phyloP scores from a whole-genome alignment of 805 yeast species.

The Teunomyces kruisii region DNA sequence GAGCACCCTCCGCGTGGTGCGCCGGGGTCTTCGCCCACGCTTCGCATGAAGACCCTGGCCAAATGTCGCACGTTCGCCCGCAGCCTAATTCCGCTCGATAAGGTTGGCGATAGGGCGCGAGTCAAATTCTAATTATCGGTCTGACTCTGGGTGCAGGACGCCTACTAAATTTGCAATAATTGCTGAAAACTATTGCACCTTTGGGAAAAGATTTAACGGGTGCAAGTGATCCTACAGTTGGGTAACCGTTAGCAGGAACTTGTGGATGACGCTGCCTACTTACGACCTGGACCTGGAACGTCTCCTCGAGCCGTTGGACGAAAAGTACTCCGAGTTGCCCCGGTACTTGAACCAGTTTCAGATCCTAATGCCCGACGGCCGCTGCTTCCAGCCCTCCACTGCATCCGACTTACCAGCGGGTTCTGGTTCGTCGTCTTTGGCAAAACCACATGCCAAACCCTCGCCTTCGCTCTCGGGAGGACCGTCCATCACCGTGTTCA shows the following conservation, averaged over 20 bases:
- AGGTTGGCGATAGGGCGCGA: not conserved
- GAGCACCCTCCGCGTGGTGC: not conserved
- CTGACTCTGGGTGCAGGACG: constrained; percentile 1
- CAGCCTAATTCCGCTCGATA: not conserved
- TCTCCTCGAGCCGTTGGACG: constrained; percentile 8
- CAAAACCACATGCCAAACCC: not conserved
- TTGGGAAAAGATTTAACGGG: not conserved
- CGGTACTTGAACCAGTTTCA: constrained; percentile 23
- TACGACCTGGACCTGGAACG: not conserved
- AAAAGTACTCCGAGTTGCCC: constrained; percentile 18
- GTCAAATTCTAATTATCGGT: not conserved
- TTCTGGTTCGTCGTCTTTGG: constrained; percentile 1
- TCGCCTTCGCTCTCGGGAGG: not conserved
- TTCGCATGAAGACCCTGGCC: not conserved
- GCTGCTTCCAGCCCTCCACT: constrained; percentile 10
- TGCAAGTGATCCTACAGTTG: too few relatives aligned
- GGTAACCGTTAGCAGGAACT: not conserved
- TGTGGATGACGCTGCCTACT: not conserved
- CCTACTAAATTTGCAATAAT: not conserved
- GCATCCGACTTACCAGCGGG: constrained; percentile 1
- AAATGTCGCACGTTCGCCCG: not conserved
- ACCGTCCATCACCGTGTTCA: constrained; percentile 25
- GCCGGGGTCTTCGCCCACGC: not conserved
- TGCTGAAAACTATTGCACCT: not conserved
- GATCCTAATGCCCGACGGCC: constrained; percentile 8